Conservation (phyloP, 768 basidiomycete genomes). For the Lactifluus hygrophoroides region DNA sequence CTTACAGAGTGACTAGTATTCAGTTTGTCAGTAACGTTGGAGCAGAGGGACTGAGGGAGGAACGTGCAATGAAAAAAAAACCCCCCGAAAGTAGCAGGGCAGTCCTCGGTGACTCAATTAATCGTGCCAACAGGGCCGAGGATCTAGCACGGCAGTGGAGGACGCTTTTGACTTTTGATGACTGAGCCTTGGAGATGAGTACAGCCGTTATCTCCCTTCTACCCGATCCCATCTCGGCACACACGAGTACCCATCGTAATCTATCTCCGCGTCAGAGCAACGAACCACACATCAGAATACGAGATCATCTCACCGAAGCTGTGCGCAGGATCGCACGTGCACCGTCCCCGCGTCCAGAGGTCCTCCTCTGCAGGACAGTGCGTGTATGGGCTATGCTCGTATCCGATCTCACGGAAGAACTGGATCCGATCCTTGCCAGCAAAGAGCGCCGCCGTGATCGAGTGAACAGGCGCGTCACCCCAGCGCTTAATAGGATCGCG, state of each 20-base stretch:
- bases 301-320: conserved; percentile 47
- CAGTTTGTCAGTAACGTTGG: too few species aligned
- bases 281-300: neutral
- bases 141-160: too few species aligned
- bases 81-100: too few species aligned
- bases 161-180: too few species aligned
- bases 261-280: conserved; percentile 24
- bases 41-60: too few species aligned
- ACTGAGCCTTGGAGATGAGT: too few species aligned
- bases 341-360: conserved; percentile 36
- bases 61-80: too few species aligned
- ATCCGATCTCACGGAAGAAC: conserved; percentile 82
- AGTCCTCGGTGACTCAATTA: too few species aligned
- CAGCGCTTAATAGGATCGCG: conserved; percentile 46
- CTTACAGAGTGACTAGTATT: too few species aligned
- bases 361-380: conserved; percentile 37
- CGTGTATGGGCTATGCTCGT: conserved; percentile 67
- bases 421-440: conserved; percentile 67
- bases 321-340: conserved; percentile 39
- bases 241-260: conserved; percentile 52
- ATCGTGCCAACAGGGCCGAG: too few species aligned
- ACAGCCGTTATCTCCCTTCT: neutral
- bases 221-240: conserved; percentile 42
- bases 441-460: conserved; percentile 73
- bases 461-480: conserved; percentile 87